Evolutionary conservation across 2,329 filamentous ascomycete species (phyloP).

Genomic region (Nothophoma quercina): DNA sequence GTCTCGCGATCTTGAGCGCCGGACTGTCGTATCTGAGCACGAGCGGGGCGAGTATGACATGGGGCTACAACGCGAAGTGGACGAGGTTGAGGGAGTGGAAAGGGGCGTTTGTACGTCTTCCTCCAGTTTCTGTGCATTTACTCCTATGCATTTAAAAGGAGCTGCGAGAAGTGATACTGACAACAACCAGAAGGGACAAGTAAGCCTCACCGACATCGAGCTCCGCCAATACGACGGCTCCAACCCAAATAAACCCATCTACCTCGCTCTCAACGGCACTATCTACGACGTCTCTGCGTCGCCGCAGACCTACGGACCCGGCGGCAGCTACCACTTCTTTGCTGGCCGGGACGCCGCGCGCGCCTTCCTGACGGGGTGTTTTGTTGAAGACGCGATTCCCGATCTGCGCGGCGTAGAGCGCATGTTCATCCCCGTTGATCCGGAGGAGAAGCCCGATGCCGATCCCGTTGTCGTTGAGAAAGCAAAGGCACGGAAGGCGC

Average conservation of each 20-base stretch:
- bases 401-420: constrained; percentile 88
- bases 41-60: constrained; percentile 63
- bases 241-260: constrained; percentile 78
- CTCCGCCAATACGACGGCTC: constrained; percentile 79
- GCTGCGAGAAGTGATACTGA: too few relatives aligned
- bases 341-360: constrained; percentile 85
- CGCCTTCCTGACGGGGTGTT: constrained; percentile 92
- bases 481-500: constrained; percentile 28
- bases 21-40: constrained; percentile 80
- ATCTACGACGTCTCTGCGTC: constrained; percentile 84
- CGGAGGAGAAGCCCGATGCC: constrained; percentile 55
- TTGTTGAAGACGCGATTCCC: constrained; percentile 80
- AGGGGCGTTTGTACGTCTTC: constrained; percentile 35
- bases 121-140: too few relatives aligned
- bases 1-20: constrained; percentile 70
- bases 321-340: constrained; percentile 87
- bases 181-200: constrained; percentile 61
- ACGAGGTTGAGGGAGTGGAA: constrained; percentile 47
- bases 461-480: constrained; percentile 37
- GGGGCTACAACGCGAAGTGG: constrained; percentile 51
- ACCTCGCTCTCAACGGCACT: constrained; percentile 86
- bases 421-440: constrained; percentile 75
- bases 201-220: constrained; percentile 76
- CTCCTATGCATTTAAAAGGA: too few relatives aligned
- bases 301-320: constrained; percentile 64